Conservation (phyloP, 306 rosid species). For the Prunus mongolica region DNA sequence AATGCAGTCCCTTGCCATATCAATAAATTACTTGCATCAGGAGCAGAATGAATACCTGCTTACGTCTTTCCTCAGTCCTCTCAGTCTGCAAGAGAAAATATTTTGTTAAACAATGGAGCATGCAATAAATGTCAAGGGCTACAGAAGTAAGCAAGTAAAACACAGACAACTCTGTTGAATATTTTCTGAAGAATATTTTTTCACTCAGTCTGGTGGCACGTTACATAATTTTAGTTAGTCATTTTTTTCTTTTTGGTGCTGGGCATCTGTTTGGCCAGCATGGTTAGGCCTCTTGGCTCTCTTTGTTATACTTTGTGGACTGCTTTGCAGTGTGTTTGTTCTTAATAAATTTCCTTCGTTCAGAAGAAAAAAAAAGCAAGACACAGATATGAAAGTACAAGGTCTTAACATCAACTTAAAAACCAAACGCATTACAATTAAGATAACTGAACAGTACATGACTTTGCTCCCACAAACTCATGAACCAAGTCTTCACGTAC, state of each 20-base stretch:
- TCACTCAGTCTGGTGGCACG: not conserved
- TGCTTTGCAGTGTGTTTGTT: not conserved
- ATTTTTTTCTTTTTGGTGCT: not conserved
- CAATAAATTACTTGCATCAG: constrained; percentile 5
- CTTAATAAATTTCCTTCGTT: not conserved
- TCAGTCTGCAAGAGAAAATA: constrained; percentile 54
- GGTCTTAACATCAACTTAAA: not conserved
- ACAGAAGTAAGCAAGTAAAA: constrained; percentile 11
- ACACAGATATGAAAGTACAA: not conserved
- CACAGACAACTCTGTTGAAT: not conserved
- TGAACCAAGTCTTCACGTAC: not conserved
- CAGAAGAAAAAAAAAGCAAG: not conserved
- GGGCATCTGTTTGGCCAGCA: not conserved
- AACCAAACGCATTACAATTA: not conserved
- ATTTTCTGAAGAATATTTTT: not conserved
- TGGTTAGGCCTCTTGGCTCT: not conserved
- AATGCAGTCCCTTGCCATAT: not conserved
- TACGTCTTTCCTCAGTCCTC: constrained; percentile 59
- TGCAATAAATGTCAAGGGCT: not conserved
- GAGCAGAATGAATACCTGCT: constrained; percentile 59
- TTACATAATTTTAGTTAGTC: not conserved
- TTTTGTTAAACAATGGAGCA: constrained; percentile 14
- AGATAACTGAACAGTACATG: not conserved
- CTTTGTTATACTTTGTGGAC: not conserved
- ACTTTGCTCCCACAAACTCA: not conserved